Evolutionary conservation across 331 rosid species (phyloP).

Genomic region (Cucumis variabilis): DNA sequence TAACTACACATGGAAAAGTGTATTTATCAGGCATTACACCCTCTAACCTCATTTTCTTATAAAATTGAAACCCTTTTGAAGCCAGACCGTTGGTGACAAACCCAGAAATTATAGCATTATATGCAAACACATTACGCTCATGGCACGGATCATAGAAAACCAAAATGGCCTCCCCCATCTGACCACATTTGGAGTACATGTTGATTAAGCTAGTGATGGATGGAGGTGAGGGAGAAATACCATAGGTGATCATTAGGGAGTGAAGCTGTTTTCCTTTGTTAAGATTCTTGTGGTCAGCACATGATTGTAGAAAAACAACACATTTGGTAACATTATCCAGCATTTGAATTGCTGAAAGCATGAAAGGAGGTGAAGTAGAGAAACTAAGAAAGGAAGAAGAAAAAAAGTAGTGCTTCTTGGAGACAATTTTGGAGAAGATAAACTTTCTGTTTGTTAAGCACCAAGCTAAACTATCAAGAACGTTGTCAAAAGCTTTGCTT

Average conservation of each 20-base stretch:
- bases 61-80: constrained; percentile 48
- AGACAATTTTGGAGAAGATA: constrained; percentile 15
- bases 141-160: constrained; percentile 50
- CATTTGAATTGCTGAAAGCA: not conserved
- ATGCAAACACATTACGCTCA: constrained; percentile 68
- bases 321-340: constrained; percentile 47
- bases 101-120: constrained; percentile 83
- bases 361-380: constrained; percentile 41
- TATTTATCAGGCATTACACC: constrained; percentile 69
- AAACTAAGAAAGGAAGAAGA: constrained; percentile 39
- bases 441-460: constrained; percentile 3
- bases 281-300: constrained; percentile 61
- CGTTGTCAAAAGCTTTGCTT: not conserved
- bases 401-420: constrained; percentile 7
- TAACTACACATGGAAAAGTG: constrained; percentile 73
- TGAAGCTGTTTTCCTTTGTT: constrained; percentile 65
- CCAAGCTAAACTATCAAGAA: constrained; percentile 10
- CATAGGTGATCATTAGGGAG: constrained; percentile 54
- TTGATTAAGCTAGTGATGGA: constrained; percentile 78
- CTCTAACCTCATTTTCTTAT: constrained; percentile 56
- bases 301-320: constrained; percentile 62
- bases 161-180: constrained; percentile 51
- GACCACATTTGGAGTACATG: constrained; percentile 82
- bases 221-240: constrained; percentile 55
- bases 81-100: constrained; percentile 58